Evolutionary conservation across 2,329 filamentous ascomycete species (phyloP).

Genomic region (Dothidotthia symphoricarpi): DNA sequence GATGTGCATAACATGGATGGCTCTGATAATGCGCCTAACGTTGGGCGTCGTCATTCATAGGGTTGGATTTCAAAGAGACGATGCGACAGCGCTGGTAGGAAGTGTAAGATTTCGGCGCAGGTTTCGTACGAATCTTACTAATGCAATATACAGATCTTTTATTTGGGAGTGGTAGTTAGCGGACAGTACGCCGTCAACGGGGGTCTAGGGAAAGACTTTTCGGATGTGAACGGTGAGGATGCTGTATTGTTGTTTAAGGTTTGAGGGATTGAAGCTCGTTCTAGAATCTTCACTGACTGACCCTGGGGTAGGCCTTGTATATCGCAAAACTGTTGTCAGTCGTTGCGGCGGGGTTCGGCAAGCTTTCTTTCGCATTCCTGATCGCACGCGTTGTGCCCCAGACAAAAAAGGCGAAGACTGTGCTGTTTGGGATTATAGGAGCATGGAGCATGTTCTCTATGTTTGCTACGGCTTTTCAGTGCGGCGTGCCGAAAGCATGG

Average conservation of each 20-base stretch:
- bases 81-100: slow-evolving; percentile 11
- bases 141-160: slow-evolving; percentile 9
- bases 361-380: slow-evolving; percentile 18
- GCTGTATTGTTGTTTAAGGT: slow-evolving; percentile 17
- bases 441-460: slow-evolving; percentile 15
- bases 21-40: slow-evolving; percentile 12
- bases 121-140: background rate
- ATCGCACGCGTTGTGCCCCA: slow-evolving; percentile 20
- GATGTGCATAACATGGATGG: slow-evolving; percentile 13
- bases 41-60: slow-evolving; percentile 12
- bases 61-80: slow-evolving; percentile 16
- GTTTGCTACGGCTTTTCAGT: slow-evolving; percentile 18
- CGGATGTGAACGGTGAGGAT: slow-evolving; percentile 4
- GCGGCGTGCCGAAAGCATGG: slow-evolving; percentile 13
- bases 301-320: slow-evolving; percentile 11
- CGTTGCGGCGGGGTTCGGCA: slow-evolving; percentile 15
- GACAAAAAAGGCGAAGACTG: slow-evolving; percentile 4
- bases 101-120: slow-evolving; percentile 8
- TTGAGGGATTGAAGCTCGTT: background rate
- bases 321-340: slow-evolving; percentile 13
- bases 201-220: slow-evolving; percentile 15
- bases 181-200: slow-evolving; percentile 18
- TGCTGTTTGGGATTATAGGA: slow-evolving; percentile 13
- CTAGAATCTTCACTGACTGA: background rate
- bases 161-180: slow-evolving; percentile 10